Evolutionary conservation across 306 rosid species (phyloP).

Genomic region (Notholithocarpus densiflorus): DNA sequence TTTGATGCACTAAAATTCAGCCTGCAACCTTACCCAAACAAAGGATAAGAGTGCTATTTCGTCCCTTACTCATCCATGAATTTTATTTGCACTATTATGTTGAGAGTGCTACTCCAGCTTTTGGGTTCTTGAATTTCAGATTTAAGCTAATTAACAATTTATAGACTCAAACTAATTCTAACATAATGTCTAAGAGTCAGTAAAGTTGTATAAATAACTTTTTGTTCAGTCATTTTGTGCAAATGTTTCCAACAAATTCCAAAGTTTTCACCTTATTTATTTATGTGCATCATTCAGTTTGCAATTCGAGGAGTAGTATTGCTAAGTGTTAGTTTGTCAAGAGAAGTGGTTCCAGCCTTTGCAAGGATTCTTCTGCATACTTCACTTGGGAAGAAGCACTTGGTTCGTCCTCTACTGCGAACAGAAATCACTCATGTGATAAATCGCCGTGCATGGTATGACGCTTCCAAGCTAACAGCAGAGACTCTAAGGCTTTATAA

Average conservation of each 20-base stretch:
- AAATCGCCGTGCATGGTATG: conserved; percentile 87
- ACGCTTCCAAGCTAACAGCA: conserved; percentile 66
- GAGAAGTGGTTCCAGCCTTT: conserved; percentile 91
- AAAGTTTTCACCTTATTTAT: background rate
- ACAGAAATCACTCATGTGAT: conserved; percentile 89
- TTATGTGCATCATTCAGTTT: conserved; percentile 45
- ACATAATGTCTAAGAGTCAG: no score
- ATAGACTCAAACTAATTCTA: no score
- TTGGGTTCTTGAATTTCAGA: no score
- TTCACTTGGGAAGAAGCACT: conserved; percentile 88
- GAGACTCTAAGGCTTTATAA: conserved; percentile 73
- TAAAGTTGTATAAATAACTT: background rate
- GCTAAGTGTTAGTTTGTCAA: conserved; percentile 73
- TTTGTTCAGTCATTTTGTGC: background rate
- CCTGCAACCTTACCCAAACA: no score
- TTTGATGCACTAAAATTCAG: no score
- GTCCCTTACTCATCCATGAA: no score
- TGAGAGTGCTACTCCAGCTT: no score
- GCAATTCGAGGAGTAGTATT: conserved; percentile 68
- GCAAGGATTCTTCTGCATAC: conserved; percentile 90
- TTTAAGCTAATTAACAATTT: no score
- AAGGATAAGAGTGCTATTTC: no score
- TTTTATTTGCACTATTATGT: no score
- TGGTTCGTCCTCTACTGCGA: conserved; percentile 85
- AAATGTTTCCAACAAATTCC: background rate